These are phyloP conservation scores for Tylopilus sp. DNA, from an alignment of 768 basidiomycete genomes.

Conservation along the genomic window DNA sequence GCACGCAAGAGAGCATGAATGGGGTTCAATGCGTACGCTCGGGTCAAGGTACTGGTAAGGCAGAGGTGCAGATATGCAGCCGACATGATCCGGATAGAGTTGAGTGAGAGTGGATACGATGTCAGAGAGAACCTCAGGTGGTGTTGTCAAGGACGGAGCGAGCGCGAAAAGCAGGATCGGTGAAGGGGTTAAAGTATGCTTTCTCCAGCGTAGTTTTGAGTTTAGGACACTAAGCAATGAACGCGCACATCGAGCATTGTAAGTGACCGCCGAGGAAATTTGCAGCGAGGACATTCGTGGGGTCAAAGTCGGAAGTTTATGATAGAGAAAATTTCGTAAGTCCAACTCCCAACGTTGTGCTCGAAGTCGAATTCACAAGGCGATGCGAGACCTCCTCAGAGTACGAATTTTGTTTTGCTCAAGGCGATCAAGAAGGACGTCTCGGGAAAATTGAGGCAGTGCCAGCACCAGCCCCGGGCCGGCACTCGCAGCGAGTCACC, in stretches of 20 bases:
- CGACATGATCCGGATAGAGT: slow-evolving; percentile 44
- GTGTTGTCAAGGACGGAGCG: slow-evolving; percentile 23
- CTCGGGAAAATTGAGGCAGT: too few relatives aligned
- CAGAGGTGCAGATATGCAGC: slow-evolving; percentile 60
- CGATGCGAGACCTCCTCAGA: too few relatives aligned
- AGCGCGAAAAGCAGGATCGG: slow-evolving; percentile 23
- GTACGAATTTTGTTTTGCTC: too few relatives aligned
- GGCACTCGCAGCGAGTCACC: too few relatives aligned
- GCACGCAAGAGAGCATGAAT: slow-evolving; percentile 61
- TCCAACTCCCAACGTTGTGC: too few relatives aligned
- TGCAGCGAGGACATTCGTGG: slow-evolving; percentile 14
- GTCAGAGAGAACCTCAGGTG: slow-evolving; percentile 31
- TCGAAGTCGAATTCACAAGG: too few relatives aligned
- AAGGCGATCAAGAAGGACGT: too few relatives aligned
- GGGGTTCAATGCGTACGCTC: slow-evolving; percentile 16
- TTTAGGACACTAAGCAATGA: slow-evolving; percentile 11
- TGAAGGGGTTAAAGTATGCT: background rate
- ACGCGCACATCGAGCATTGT: slow-evolving; percentile 15
- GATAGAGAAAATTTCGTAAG: too few relatives aligned
- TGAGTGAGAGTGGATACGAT: slow-evolving; percentile 39
- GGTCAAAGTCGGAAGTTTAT: too few relatives aligned
- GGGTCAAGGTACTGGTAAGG: slow-evolving; percentile 18
- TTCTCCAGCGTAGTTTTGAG: slow-evolving; percentile 2
- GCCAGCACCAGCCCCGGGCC: too few relatives aligned
- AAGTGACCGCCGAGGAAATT: slow-evolving; percentile 16